Evolutionary conservation across 306 rosid genomes (phyloP), one percentile per base, ranked within the genome.

Genomic region (Biancaea sappan): DNA sequence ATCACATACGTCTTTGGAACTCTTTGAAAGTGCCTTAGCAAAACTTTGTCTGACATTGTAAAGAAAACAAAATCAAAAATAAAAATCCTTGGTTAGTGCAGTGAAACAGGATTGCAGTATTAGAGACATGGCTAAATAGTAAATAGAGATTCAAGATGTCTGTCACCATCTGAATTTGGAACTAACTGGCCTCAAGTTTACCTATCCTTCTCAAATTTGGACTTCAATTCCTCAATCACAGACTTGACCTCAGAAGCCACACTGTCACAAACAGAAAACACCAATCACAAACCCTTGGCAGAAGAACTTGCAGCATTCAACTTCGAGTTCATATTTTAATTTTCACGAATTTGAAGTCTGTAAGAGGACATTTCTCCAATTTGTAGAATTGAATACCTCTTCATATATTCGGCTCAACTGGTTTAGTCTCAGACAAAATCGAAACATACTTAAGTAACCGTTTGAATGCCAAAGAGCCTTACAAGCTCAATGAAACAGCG

Each of bases 141-240:
- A 74, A 66, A 26, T 6, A 29, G 18, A 65, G 46, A 52, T 22
- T 21, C 4, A n/a, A 26, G 50, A 66, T 31, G 46, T 66, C 18
- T 14, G 37, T 10, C 60, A 34, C n/a, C 38, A 29, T 74, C 50
- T 60, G 59, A 37, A 54, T 53, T 18, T 22, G 37, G 25, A 16
- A 68, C 73, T 21, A 38, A 31, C 32, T 15, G 37, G 58, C 58
- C 60, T 60, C 22, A 41, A 53, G 47, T 51, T 50, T 88, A 94
- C 97, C 98, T 91, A 52, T 94, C 98, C 87, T 94, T 94, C 74
- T 94, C 98, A 65, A 88, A 67, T 86, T 94, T 94, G 43, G 90
- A 76, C 83, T 84, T 91, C 89, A 90, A 41, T 31, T 84, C 95
- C 75, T 90, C 98, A 5, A 78, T 88, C 73, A 26, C 72, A 72